Percentiles rank a stretch among this genome's conserved stretches.
Conservation (phyloP, 2,329 filamentous ascomycete genomes). For the Claviceps purpurea region DNA sequence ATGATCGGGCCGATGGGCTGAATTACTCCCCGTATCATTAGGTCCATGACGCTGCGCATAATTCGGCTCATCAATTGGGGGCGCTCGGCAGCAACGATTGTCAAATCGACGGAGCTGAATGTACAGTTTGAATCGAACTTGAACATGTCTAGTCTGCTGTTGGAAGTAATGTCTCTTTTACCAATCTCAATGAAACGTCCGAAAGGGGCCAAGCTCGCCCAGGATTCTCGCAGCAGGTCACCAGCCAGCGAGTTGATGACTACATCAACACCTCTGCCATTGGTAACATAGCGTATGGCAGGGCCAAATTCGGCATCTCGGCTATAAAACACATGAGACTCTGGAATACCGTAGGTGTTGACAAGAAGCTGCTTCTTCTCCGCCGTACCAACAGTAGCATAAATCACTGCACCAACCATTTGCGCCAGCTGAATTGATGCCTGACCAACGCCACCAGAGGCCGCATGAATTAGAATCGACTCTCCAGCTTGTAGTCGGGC, state of each 20-base stretch:
- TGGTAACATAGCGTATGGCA: slow-evolving; percentile 12
- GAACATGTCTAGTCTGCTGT: slow-evolving; percentile 31
- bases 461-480: slow-evolving; percentile 18
- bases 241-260: slow-evolving; percentile 38
- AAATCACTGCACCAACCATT: slow-evolving; percentile 13
- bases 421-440: slow-evolving; percentile 16
- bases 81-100: slow-evolving; percentile 26
- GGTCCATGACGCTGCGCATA: slow-evolving; percentile 23
- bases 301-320: slow-evolving; percentile 12
- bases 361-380: slow-evolving; percentile 17
- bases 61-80: slow-evolving; percentile 18
- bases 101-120: slow-evolving; percentile 32
- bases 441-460: slow-evolving; percentile 17
- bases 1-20: slow-evolving; percentile 23
- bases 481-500: slow-evolving; percentile 19
- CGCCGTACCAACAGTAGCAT: slow-evolving; percentile 16
- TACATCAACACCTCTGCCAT: slow-evolving; percentile 50
- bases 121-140: slow-evolving; percentile 33
- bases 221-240: slow-evolving; percentile 24
- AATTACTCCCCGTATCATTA: slow-evolving; percentile 21
- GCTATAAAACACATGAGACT: slow-evolving; percentile 17
- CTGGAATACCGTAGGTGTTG: slow-evolving; percentile 22
- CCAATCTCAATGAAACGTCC: slow-evolving; percentile 34
- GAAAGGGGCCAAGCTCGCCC: slow-evolving; percentile 28
- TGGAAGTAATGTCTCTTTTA: slow-evolving; percentile 23